Evolutionary conservation across 441 rosid genomes (phyloP), one percentile per base, ranked within the genome.

Genomic region (Pelargonium australe): DNA sequence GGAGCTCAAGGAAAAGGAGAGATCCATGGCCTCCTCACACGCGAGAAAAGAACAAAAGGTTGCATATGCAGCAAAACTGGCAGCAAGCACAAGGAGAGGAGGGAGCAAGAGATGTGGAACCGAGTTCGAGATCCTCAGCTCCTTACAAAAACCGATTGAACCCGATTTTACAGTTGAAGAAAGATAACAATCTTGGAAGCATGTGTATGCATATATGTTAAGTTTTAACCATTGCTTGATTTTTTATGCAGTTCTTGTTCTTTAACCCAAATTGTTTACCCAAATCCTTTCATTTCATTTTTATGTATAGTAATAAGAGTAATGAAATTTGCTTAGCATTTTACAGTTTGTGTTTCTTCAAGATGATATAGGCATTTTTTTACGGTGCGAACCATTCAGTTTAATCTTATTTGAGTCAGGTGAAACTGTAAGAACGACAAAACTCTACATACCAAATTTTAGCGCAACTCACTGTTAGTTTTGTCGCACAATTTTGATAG

Each of bases 131-230:
- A 55, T 72, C 45, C 49, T 80, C 7, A 60, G 69, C 64, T 67
- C 76, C 0, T 60, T 83, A 65, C 79, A 76, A 60, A 83, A 86
- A 75, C 87, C 89, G 5, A 71, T 70, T 17, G 89, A 86, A 34
- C 88, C 84, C 65, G 86, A 82, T 77, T 83, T 83, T 45, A 65
- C 80, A 4, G 72, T 67, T 31, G 82, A 77, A 65, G 79, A 79
- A 17, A 40, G 75, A 70, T 69, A 75, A 78, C 12, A 10, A 34
- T 23, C 65, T 34, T 6, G 65, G 65, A 23, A 63, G 6, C 19
- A 0, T 8, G 10, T 13, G 19, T 60, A 23, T 7, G 31, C 72
- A 61, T 19, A 28, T 31, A 31, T 5, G 10, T 40, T 37, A 37
- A 37, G 41, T 37, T 37, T 6, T 37, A 63, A 11, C 65, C 7